Conservation (phyloP, 2,329 filamentous ascomycete genomes). For the Thelonectria discophora region DNA sequence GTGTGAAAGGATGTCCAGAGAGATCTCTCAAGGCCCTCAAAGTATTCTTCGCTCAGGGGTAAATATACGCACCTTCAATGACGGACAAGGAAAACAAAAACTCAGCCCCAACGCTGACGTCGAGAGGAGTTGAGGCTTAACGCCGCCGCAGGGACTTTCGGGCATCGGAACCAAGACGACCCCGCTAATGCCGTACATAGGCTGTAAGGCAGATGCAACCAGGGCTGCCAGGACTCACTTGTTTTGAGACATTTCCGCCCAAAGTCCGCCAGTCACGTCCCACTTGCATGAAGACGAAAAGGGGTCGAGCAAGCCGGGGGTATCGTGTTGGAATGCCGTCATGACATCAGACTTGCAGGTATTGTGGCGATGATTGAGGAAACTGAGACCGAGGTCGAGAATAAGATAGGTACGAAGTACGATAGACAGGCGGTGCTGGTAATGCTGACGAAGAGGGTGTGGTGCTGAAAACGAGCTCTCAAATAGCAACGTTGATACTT, state of each 20-base stretch:
- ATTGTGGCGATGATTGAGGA: not conserved
- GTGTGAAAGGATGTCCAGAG: not conserved
- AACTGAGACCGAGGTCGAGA: not conserved
- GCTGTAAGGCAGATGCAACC: not conserved
- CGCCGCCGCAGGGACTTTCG: slow-evolving; percentile 5
- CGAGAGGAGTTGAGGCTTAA: slow-evolving; percentile 15
- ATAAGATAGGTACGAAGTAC: too few relatives aligned
- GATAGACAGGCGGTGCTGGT: too few relatives aligned
- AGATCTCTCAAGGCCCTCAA: not conserved
- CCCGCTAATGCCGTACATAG: not conserved
- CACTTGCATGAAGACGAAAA: not conserved
- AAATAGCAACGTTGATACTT: not conserved
- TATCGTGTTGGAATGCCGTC: not conserved
- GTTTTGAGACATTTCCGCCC: not conserved
- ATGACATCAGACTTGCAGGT: not conserved
- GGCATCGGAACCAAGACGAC: slow-evolving; percentile 1
- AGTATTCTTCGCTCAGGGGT: not conserved
- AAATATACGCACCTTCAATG: not conserved
- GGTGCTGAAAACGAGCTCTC: too few relatives aligned
- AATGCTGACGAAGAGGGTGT: too few relatives aligned
- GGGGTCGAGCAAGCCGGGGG: not conserved
- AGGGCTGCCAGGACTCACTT: not conserved
- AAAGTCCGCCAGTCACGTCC: slow-evolving; percentile 1
- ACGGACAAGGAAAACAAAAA: not conserved
- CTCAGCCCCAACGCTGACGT: slow-evolving; percentile 24